Evolutionary conservation across 2,329 filamentous ascomycete species (phyloP).

Genomic region (Monosporascus ibericus): DNA sequence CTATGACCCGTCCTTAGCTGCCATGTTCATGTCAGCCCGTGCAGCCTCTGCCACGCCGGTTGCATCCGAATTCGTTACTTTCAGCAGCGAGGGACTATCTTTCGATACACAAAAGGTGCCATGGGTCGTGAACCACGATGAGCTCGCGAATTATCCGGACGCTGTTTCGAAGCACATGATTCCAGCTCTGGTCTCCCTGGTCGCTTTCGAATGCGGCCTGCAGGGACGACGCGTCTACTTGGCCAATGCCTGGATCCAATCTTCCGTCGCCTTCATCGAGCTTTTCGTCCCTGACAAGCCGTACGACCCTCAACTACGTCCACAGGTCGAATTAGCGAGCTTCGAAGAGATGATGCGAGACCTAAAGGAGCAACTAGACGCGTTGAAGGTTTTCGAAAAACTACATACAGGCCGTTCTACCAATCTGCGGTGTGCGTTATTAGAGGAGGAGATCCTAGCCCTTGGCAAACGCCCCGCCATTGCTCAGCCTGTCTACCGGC

Average conservation of each 20-base stretch:
- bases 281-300: constrained; percentile 82
- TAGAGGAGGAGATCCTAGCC: constrained; percentile 54
- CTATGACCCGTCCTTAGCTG: constrained; percentile 29
- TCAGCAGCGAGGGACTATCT: constrained; percentile 19
- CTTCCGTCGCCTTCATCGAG: constrained; percentile 67
- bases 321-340: constrained; percentile 58
- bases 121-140: constrained; percentile 16
- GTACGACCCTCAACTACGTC: constrained; percentile 71
- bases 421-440: constrained; percentile 58
- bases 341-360: constrained; percentile 47
- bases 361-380: constrained; percentile 51
- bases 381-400: constrained; percentile 59
- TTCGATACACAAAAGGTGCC: constrained; percentile 18
- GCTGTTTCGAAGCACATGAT: constrained; percentile 34
- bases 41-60: constrained; percentile 10
- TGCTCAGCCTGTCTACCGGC: constrained; percentile 64
- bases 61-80: constrained; percentile 8
- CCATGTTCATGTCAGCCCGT: constrained; percentile 20
- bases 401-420: constrained; percentile 61
- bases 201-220: constrained; percentile 26
- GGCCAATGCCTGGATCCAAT: constrained; percentile 66
- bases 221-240: constrained; percentile 25
- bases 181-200: constrained; percentile 39
- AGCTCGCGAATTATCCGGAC: constrained; percentile 10
- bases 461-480: constrained; percentile 63